phyloP scores from a whole-genome alignment of 768 basidiomycete species.

The Dioszegia hungarica region DNA sequence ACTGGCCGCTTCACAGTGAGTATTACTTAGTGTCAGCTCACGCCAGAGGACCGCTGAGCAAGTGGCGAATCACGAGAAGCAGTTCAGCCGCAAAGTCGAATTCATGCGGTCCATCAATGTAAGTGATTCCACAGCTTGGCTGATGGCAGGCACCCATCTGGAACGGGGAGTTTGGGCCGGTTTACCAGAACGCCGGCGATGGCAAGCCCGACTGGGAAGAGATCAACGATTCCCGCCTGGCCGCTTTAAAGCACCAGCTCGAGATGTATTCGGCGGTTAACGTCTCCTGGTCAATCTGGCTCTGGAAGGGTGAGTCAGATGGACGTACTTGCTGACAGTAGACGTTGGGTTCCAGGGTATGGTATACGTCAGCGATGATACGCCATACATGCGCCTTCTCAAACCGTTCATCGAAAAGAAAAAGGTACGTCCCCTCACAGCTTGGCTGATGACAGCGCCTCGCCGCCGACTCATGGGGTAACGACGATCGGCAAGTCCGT shows the following conservation, averaged over 20 bases:
- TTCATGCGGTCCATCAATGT: conserved; percentile 62
- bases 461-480: conserved; percentile 73
- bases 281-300: conserved; percentile 70
- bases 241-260: conserved; percentile 68
- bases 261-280: conserved; percentile 62
- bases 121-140: neutral
- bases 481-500: conserved; percentile 58
- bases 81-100: conserved; percentile 66
- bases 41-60: conserved; percentile 37
- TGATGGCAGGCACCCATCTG: conserved; percentile 6
- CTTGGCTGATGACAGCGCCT: neutral
- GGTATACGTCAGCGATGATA: conserved; percentile 65
- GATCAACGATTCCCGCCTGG: conserved; percentile 64
- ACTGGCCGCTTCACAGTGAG: too few species aligned
- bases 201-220: conserved; percentile 57
- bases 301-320: conserved; percentile 59
- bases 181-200: conserved; percentile 53
- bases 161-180: conserved; percentile 76
- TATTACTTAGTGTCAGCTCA: too few species aligned
- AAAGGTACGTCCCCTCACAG: conserved; percentile 49
- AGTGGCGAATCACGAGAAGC: conserved; percentile 19
- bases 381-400: conserved; percentile 68
- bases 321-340: neutral
- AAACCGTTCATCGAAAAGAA: conserved; percentile 69
- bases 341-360: conserved; percentile 62